phyloP scores from a whole-genome alignment of 805 yeast species.

The Saitoella complicata region DNA sequence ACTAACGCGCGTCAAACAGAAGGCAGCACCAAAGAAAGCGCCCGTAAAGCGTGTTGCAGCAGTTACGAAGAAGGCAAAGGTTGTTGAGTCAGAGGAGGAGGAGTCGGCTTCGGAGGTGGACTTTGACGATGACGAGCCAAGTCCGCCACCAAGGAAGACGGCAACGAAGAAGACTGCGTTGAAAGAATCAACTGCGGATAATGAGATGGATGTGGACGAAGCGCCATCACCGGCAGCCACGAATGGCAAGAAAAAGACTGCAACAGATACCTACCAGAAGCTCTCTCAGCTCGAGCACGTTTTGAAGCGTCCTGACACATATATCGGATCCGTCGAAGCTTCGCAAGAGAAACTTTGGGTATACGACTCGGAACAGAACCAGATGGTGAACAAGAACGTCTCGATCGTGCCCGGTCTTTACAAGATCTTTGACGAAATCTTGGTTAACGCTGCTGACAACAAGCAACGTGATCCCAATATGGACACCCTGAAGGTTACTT shows the following conservation, averaged over 20 bases:
- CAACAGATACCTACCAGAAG: conserved; percentile 63
- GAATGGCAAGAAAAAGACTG: conserved; percentile 21
- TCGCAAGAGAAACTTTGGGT: conserved; percentile 76
- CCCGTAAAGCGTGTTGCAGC: too few relatives aligned
- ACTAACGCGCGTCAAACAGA: too few relatives aligned
- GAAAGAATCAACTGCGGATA: conserved; percentile 4
- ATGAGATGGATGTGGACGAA: conserved; percentile 5
- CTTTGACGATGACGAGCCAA: too few relatives aligned
- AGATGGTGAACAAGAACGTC: conserved; percentile 40
- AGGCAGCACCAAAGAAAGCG: too few relatives aligned
- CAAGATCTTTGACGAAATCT: conserved; percentile 90
- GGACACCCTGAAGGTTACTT: conserved; percentile 72
- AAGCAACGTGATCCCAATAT: conserved; percentile 85
- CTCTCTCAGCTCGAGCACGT: conserved; percentile 92
- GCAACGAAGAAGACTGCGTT: conserved; percentile 2
- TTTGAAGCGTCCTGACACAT: conserved; percentile 92
- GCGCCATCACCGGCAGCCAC: conserved; percentile 1
- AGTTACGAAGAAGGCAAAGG: conserved; percentile 1
- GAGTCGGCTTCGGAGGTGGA: conserved; percentile 5
- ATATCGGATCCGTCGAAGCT: conserved; percentile 85
- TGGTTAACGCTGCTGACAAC: conserved; percentile 97
- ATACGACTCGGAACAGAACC: conserved; percentile 44
- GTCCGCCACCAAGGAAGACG: conserved; percentile 2
- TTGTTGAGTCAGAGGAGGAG: conserved; percentile 3
- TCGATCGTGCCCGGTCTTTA: conserved; percentile 87